Evolutionary conservation across 805 yeast genomes (phyloP).

Genomic region (Saccharomycopsis babjevae): DNA sequence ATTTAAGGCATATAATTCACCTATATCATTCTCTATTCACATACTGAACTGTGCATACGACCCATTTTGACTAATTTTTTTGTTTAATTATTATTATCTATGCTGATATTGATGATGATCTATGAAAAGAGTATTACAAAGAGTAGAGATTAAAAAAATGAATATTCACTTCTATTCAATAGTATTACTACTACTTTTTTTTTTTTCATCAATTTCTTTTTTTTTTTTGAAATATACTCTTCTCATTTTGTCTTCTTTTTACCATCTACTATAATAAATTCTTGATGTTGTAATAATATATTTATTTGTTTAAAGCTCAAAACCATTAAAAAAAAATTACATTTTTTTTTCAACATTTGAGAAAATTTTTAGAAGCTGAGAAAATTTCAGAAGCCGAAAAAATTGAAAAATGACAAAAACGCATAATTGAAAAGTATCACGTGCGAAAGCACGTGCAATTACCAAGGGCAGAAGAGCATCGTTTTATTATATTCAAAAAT

Average conservation of each 20-base stretch:
- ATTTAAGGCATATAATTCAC: background rate
- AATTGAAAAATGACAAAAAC: too few relatives aligned
- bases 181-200: background rate
- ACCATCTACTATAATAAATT: too few relatives aligned
- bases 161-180: background rate
- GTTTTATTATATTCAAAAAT: too few relatives aligned
- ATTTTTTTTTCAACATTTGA: too few relatives aligned
- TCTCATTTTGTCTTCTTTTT: too few relatives aligned
- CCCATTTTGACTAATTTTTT: slow-evolving; percentile 69
- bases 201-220: background rate
- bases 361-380: too few relatives aligned
- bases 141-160: background rate
- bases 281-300: too few relatives aligned
- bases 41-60: slow-evolving; percentile 98
- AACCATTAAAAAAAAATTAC: too few relatives aligned
- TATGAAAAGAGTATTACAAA: background rate
- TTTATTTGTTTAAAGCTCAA: too few relatives aligned
- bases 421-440: too few relatives aligned
- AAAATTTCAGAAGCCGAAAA: too few relatives aligned
- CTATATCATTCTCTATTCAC: slow-evolving; percentile 30
- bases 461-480: background rate
- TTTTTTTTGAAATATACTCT: too few relatives aligned
- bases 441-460: background rate
- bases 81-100: background rate
- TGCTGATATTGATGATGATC: background rate